Percentiles rank a stretch among this genome's conserved stretches.
These are phyloP conservation scores for Cornus kousa DNA, from an alignment of 148 eudicot species.

Conservation along the genomic window DNA sequence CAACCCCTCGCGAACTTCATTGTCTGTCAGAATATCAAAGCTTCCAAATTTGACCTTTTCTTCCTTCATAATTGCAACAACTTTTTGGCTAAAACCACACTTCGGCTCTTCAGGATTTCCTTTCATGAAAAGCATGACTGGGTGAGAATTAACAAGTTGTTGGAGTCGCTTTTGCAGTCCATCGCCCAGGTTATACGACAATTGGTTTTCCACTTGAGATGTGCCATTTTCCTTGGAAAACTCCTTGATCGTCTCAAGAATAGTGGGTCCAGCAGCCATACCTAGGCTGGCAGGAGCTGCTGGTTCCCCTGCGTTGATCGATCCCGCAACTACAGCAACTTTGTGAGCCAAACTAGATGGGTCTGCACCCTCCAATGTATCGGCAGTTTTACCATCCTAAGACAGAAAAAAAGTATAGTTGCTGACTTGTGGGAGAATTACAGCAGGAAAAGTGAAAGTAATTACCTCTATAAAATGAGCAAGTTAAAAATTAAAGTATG, in stretches of 20 bases:
- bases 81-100: conserved; percentile 89
- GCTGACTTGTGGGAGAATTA: not conserved
- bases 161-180: conserved; percentile 51
- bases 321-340: conserved; percentile 81
- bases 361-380: conserved; percentile 93
- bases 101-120: conserved; percentile 79
- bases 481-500: not conserved
- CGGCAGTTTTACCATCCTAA: conserved; percentile 81
- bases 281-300: conserved; percentile 97
- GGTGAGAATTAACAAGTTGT: conserved; percentile 59
- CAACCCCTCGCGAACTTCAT: conserved; percentile 79
- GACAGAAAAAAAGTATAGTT: conserved; percentile 3
- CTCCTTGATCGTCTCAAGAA: conserved; percentile 72
- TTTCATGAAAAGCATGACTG: conserved; percentile 97
- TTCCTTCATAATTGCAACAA: conserved; percentile 73
- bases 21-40: conserved; percentile 79
- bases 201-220: conserved; percentile 25
- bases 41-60: conserved; percentile 78
- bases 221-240: conserved; percentile 51
- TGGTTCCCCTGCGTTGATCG: conserved; percentile 57
- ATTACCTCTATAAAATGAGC: not conserved
- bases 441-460: not conserved
- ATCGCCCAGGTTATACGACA: conserved; percentile 28
- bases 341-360: conserved; percentile 93
- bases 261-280: conserved; percentile 80